These are phyloP conservation scores for Entomophthora muscae DNA, from an alignment of 371 early-diverging fungal genomes.

Conservation along the genomic window DNA sequence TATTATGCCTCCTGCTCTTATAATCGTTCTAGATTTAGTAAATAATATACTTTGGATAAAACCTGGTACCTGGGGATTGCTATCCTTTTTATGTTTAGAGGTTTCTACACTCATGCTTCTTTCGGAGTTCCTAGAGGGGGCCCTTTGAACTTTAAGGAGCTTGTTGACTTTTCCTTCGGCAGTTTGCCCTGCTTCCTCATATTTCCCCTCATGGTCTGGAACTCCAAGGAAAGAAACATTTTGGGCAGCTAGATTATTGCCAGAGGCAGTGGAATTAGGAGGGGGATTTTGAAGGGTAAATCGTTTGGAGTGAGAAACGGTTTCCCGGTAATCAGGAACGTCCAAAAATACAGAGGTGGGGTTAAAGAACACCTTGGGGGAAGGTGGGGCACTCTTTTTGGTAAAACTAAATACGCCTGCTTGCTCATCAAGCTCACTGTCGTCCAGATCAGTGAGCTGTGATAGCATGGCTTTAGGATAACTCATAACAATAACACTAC, in stretches of 20 bases:
- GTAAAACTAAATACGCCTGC: conserved; percentile 6
- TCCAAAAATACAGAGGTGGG: conserved; percentile 7
- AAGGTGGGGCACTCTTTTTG: conserved; percentile 7
- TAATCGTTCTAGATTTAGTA: background rate
- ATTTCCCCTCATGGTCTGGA: background rate
- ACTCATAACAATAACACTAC: conserved; percentile 1
- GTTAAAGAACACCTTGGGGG: conserved; percentile 6
- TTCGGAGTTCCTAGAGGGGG: background rate
- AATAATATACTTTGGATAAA: background rate
- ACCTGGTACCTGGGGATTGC: background rate
- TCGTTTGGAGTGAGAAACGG: conserved; percentile 2
- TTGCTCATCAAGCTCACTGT: conserved; percentile 8
- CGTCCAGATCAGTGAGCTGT: conserved; percentile 10
- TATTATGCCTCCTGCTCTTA: background rate
- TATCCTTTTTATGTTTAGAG: background rate
- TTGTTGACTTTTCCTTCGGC: background rate
- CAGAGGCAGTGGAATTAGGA: background rate
- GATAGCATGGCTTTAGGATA: conserved; percentile 7
- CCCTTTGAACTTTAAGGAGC: background rate
- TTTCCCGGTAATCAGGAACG: conserved; percentile 6
- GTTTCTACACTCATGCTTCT: conserved; percentile 3
- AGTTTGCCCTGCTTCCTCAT: background rate
- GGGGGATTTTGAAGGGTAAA: background rate
- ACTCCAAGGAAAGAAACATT: background rate
- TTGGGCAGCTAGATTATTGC: background rate